Evolutionary conservation across 805 yeast species (phyloP), one percentile per base, ranked within the genome.

Genomic region (Hanseniaspora meyeri): DNA sequence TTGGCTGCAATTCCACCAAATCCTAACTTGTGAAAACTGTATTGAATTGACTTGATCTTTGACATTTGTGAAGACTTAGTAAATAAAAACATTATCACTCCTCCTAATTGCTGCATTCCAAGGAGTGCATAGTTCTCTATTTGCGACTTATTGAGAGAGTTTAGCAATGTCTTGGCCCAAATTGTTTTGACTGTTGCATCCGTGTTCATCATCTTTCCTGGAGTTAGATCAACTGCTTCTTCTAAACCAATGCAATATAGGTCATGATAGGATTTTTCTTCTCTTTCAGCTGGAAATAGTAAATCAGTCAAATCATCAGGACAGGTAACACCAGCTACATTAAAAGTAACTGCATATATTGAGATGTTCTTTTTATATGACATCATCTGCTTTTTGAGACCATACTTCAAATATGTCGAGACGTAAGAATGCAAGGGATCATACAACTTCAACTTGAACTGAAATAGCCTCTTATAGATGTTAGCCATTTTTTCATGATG

Each of bases 391-490:
- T 66, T 68, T 17, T 77, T 69, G 7, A 53, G 17, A 14, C 37
- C 46, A 49, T 77, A 75, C 39, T 71, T 71, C 59, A 89, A 71
- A 62, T 85, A 82, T 24, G 77, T 79, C n/a, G 80, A 76, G 5
- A 93, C 89, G 64, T 77, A 87, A 49, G 88, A 96, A 62, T 83
- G 85, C 36, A 88, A 78, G 0, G 97, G 98, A 68, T 93, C 97
- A 66, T 80, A 86, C n/a, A 91, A 77, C 49, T 73, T 70, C 1
- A 90, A 91, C 4, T 78, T 66, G 1, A 68, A 65, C 19, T 62
- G 62, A 47, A 69, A 65, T 32, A 69, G 55, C 24, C 40, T 37
- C 2, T 46, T 45, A 27, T 47, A 54, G 32, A 46, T 32, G 11
- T 32, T 37, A 16, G 51, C 47, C 51, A 39, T 45, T 32, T 32